Evolutionary conservation across 257 asterid genomes (phyloP), one percentile per base, ranked within the genome.

Genomic region (Knoxia roxburghii): DNA sequence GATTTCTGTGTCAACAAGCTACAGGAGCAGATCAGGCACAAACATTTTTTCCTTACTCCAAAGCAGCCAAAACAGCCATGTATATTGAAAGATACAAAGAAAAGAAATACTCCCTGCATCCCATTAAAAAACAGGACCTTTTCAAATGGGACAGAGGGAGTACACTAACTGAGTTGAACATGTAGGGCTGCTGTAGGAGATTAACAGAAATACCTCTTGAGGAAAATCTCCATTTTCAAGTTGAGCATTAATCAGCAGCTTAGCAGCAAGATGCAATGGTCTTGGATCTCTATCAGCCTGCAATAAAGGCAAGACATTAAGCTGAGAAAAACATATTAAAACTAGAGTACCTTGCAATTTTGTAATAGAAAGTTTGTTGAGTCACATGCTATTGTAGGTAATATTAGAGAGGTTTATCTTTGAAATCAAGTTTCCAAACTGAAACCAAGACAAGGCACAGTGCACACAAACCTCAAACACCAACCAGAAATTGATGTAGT

Each of bases 181-280:
- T 13, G 40, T 9, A 17, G 33, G 32, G 18, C 51, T 70, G 48
- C 30, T 17, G n/a, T 60, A 51, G 32, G 68, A 46, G 66, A 63
- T 53, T 49, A 57, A 73, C 51, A 64, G 32, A 77, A 64, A 72
- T 84, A 87, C 98, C 97, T 92, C 84, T 64, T 92, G 98, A 15
- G 97, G 97, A 69, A 75, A 92, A 84, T 92, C 98, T 78, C 97
- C 98, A 76, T 92, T 81, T 78, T 92, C 98, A 61, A 73, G 71
- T 71, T 92, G 98, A 73, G 97, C 85, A 76, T 92, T 92, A 70
- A 92, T 92, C 26, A 92, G 74, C 64, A 81, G 71, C 77, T 89
- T 86, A 49, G 97, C 95, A 75, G 96, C 98, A 43, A 82, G 83
- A 78, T 92, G 96, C 80, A 92, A 77, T 61, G 97, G 97, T 41